Evolutionary conservation across 2,329 filamentous ascomycete genomes (phyloP).

Genomic region (Hypoxylon sp.): DNA sequence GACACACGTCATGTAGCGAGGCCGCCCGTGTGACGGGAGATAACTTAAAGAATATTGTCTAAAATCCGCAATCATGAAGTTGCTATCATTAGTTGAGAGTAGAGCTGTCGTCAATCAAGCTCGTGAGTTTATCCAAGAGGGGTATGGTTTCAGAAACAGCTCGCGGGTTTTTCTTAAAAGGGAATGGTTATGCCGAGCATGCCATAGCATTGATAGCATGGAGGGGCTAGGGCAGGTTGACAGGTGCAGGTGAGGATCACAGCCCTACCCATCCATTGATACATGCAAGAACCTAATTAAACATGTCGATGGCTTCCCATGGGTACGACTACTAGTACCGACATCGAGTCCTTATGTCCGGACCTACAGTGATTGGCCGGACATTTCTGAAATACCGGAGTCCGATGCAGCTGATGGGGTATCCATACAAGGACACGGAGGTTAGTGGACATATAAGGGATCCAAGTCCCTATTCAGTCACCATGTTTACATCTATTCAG

Average conservation of each 20-base stretch:
- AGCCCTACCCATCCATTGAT: neutral
- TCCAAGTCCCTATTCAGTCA: too few species aligned
- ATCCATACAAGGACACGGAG: too few species aligned
- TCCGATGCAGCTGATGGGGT: conserved; percentile 4
- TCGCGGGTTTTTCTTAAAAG: conserved; percentile 36
- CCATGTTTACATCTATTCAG: too few species aligned
- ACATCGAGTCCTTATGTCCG: conserved; percentile 5
- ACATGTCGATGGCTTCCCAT: neutral
- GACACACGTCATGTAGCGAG: neutral
- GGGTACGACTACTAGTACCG: neutral
- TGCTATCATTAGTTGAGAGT: conserved; percentile 1
- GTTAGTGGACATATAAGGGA: too few species aligned
- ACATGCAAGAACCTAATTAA: neutral
- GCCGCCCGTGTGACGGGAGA: conserved; percentile 14
- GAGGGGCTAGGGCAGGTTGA: neutral
- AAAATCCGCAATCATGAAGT: conserved; percentile 14
- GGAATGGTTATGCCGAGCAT: neutral
- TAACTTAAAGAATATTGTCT: conserved; percentile 14
- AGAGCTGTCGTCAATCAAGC: conserved; percentile 15
- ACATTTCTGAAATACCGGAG: conserved; percentile 8
- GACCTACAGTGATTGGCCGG: conserved; percentile 2
- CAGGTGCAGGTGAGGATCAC: neutral
- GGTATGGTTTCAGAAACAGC: conserved; percentile 20
- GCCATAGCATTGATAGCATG: conserved; percentile 1
- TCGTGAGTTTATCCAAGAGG: conserved; percentile 32